Base-by-base conservation (phyloP, 371 early-diverging fungal species). In the Actinomortierella ambigua region DNA sequence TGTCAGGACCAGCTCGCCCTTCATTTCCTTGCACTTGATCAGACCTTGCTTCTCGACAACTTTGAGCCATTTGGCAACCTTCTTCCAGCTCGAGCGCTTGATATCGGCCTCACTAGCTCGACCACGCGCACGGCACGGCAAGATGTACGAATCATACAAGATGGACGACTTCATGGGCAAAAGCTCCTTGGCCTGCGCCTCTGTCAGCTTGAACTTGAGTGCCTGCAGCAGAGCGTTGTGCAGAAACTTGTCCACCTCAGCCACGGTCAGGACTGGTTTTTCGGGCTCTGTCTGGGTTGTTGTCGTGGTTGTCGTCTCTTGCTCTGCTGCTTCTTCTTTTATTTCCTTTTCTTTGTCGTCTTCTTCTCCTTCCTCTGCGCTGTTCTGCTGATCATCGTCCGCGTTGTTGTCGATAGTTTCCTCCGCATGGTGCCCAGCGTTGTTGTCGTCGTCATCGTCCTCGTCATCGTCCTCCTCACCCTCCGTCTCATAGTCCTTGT, bases 11-110 rank as follows among this genome's bases (percentile, higher is more conserved):
- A 77, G 63, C 39, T 91, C 91, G 2, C 90, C 89, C 20, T 85
- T 82, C 43, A 82, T 82, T 11, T 88, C 91, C 59, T 90, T 91
- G 50, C 87, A 80, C 67, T 89, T 87, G 53, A 90, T 53, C 15
- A 88, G 55, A 2, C 87, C 88, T 18, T 82, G 60, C 67, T 90
- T 90, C 50, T 91, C 91, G 54, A 85, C 85, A 1, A 77, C 79
- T 60, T 90, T 91, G 44, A 90, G 69, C 63, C 90, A 91, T 64
- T 90, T 91, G 61, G 88, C 84, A 23, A 90, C 60, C 64, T 90
- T 90, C 65, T 91, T 91, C 83, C 84, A 88, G 46, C 82, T 84
- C 6, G 91, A 91, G 59, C 83, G 84, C 63, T 91, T 91, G 40
- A 91, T 82, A 54, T 91, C 91, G 0, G 87, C 79, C 43, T 87